Evolutionary conservation across 108 stramenopile species (phyloP), one percentile per base, ranked within the genome.

Genomic region (Pelagomonas calceolata): DNA sequence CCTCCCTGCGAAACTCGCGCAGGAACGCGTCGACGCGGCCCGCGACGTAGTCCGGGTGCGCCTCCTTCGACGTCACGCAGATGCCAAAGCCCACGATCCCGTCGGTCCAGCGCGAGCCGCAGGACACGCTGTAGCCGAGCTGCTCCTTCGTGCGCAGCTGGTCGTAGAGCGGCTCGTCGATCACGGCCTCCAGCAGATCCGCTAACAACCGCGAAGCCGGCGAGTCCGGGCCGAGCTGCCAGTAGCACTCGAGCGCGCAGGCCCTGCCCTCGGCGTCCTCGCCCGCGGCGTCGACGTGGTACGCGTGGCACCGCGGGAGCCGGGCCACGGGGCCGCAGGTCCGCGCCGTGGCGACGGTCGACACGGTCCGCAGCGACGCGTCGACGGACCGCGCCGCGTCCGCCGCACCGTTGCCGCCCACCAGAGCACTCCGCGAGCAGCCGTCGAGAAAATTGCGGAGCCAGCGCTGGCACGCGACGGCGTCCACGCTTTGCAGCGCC

Each of bases 131-230:
- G 73, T 91, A 94, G 39, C 94, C 94, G 12, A 94, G 79, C 74
- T 92, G 91, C 81, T 94, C 87, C 73, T 91, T 84, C 7, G 94
- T 92, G 0, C 94, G 88, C 30, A 94, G 83, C 36, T 89, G 80
- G 78, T 87, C 85, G 71, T 91, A 94, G 29, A 89, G 85, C 34
- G 88, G 90, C 73, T 94, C 94, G 64, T 79, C 74, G 21, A 91
- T 71, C 66, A 93, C 77, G 65, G 89, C 86, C 60, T 83, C 78
- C 32, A 89, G 66, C 46, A 92, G 80, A n/a, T 83, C 74, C 65
- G 88, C 65, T 26, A 68, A 70, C 15, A 86, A 85, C 64, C 83
- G 82, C 32, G 44, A 34, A 39, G 66, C 63, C 46, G 82, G 39
- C 32, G 70, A 68, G 65, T 83, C 36, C 18, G 68, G 31, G 51